phyloP scores from a whole-genome alignment of 345 rosid species.

The Gossypium sturtianum region DNA sequence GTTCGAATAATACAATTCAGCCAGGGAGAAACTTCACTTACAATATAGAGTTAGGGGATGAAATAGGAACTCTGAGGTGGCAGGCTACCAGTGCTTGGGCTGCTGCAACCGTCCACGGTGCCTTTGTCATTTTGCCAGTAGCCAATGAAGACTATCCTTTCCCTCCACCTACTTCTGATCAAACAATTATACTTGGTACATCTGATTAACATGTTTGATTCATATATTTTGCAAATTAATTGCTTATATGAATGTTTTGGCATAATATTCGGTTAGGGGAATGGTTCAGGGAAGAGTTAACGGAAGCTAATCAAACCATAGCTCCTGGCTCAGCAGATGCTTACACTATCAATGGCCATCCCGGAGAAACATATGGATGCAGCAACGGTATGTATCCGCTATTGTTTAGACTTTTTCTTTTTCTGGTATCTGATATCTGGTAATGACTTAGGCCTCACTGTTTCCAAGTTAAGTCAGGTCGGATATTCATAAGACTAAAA shows the following conservation, averaged over 20 bases:
- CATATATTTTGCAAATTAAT: neutral
- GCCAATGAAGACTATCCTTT: slow-evolving; percentile 12
- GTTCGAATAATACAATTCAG: slow-evolving; percentile 45
- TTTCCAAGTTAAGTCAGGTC: too few species aligned
- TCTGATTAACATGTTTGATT: neutral
- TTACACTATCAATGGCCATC: slow-evolving; percentile 40
- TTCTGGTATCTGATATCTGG: too few species aligned
- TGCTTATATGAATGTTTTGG: neutral
- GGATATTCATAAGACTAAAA: too few species aligned
- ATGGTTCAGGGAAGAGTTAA: slow-evolving; percentile 41
- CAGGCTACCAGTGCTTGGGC: slow-evolving; percentile 53
- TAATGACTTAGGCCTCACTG: too few species aligned
- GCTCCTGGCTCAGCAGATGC: slow-evolving; percentile 37
- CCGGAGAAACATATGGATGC: slow-evolving; percentile 37
- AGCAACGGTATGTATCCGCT: slow-evolving; percentile 13
- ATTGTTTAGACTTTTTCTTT: neutral
- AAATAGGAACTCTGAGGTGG: slow-evolving; percentile 56
- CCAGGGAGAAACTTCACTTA: slow-evolving; percentile 34
- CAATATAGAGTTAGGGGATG: slow-evolving; percentile 20
- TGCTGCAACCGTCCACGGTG: slow-evolving; percentile 43
- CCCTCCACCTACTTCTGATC: slow-evolving; percentile 28
- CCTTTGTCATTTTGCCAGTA: slow-evolving; percentile 29
- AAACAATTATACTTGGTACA: slow-evolving; percentile 29
- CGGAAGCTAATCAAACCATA: slow-evolving; percentile 1
- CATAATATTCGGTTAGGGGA: slow-evolving; percentile 5